Percentiles rank a stretch among this genome's conserved stretches.
Evolutionary conservation across 805 yeast genomes (phyloP).

Genomic region (Nakazawaea peltata): DNA sequence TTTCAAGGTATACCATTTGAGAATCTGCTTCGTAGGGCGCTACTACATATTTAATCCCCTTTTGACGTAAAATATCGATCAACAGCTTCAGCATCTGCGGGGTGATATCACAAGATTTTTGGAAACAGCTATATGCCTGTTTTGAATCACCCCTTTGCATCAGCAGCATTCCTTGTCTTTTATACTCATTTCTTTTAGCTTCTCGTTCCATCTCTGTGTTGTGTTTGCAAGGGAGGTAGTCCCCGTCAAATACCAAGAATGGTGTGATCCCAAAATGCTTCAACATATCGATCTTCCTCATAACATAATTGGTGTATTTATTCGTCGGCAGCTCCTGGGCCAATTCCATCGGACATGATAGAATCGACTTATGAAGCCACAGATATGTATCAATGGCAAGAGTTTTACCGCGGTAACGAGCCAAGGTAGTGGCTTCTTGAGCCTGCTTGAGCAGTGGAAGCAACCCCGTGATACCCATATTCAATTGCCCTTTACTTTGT

Average conservation of each 20-base stretch:
- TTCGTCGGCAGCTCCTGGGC: conserved; percentile 64
- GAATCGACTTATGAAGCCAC: conserved; percentile 88
- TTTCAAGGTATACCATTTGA: conserved; percentile 87
- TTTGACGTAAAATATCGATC: conserved; percentile 58
- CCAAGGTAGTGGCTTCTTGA: conserved; percentile 50
- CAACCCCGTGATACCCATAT: conserved; percentile 81
- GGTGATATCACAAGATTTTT: conserved; percentile 78
- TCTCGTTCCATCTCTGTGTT: conserved; percentile 64
- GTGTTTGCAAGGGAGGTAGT: conserved; percentile 69
- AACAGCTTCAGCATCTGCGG: conserved; percentile 86
- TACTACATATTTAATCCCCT: conserved; percentile 63
- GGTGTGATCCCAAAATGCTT: conserved; percentile 65
- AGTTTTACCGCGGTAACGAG: conserved; percentile 60
- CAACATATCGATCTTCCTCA: conserved; percentile 60
- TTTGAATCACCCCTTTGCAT: conserved; percentile 44
- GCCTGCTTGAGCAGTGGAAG: conserved; percentile 73
- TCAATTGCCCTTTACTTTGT: not conserved
- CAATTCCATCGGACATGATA: conserved; percentile 77
- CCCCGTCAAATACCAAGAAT: conserved; percentile 91
- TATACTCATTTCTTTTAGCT: conserved; percentile 48
- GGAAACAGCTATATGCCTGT: conserved; percentile 59
- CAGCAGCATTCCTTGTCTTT: conserved; percentile 44
- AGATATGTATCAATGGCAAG: conserved; percentile 95
- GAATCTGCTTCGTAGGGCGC: conserved; percentile 99
- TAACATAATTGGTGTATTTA: conserved; percentile 63